These are phyloP conservation scores for Lolium multiflorum DNA, from an alignment of 176 grass and related monocot species.

Conservation along the genomic window DNA sequence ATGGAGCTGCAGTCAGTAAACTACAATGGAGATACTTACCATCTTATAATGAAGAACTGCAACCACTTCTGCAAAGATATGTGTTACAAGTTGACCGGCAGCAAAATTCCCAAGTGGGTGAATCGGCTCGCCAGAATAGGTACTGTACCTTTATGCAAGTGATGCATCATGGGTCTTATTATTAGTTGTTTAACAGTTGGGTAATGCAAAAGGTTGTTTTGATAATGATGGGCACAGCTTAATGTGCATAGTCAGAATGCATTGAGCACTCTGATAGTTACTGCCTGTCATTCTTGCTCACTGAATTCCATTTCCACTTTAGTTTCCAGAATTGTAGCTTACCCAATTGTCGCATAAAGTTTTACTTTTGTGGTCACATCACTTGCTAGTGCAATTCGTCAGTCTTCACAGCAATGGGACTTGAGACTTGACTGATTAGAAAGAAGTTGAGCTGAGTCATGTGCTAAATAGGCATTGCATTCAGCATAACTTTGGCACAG, in stretches of 20 bases:
- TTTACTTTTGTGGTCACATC: constrained; percentile 33
- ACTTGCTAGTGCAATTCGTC: constrained; percentile 20
- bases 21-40: constrained; percentile 94
- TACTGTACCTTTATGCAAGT: constrained; percentile 43
- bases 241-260: constrained; percentile 42
- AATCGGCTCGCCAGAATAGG: constrained; percentile 96
- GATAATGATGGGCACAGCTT: constrained; percentile 9
- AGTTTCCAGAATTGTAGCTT: constrained; percentile 47
- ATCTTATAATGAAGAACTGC: constrained; percentile 96
- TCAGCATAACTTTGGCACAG: not conserved
- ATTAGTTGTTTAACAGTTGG: constrained; percentile 36
- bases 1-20: constrained; percentile 91
- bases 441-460: not conserved
- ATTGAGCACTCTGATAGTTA: constrained; percentile 20
- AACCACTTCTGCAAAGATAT: constrained; percentile 99
- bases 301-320: constrained; percentile 22
- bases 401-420: constrained; percentile 17
- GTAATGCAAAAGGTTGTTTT: constrained; percentile 3
- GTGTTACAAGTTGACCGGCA: constrained; percentile 89
- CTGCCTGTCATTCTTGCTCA: constrained; percentile 6
- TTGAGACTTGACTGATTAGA: not conserved
- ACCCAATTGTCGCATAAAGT: constrained; percentile 11
- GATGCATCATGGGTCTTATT: constrained; percentile 20
- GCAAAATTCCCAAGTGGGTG: constrained; percentile 88
- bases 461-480: not conserved